These are phyloP conservation scores for Aethionema arabicum DNA, from an alignment of 345 rosid genomes.

Conservation along the genomic window DNA sequence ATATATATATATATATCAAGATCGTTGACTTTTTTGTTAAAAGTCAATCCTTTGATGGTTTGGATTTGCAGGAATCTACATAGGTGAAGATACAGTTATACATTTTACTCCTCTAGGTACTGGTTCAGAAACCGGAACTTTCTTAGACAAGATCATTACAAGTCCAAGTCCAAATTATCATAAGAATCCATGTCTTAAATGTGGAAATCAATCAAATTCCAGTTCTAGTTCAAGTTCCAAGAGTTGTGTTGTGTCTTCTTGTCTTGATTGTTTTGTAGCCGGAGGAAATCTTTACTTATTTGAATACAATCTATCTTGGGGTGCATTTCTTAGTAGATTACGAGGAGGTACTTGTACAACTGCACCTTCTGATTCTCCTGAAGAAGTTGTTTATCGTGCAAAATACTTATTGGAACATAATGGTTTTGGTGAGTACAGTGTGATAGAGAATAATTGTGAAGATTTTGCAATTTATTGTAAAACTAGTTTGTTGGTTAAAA, in stretches of 20 bases:
- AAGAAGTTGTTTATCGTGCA: slow-evolving; percentile 59
- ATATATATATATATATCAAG: too few species aligned
- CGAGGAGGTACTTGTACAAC: slow-evolving; percentile 83
- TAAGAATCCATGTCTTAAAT: slow-evolving; percentile 47
- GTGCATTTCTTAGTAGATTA: slow-evolving; percentile 55
- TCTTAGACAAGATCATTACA: slow-evolving; percentile 54
- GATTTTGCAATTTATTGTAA: slow-evolving; percentile 85
- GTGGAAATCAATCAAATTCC: slow-evolving; percentile 49
- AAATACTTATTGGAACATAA: slow-evolving; percentile 41
- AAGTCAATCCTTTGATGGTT: too few species aligned
- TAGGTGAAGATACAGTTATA: slow-evolving; percentile 70
- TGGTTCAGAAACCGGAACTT: slow-evolving; percentile 69
- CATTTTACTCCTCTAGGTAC: slow-evolving; percentile 77
- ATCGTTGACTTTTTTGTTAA: too few species aligned
- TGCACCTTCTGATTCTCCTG: slow-evolving; percentile 57
- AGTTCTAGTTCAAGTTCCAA: neutral
- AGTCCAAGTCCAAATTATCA: slow-evolving; percentile 48
- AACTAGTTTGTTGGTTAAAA: slow-evolving; percentile 54
- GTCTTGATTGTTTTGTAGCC: slow-evolving; percentile 66
- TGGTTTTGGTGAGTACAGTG: slow-evolving; percentile 67
- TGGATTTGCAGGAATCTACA: slow-evolving; percentile 50
- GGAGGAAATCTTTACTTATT: slow-evolving; percentile 66
- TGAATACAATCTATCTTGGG: slow-evolving; percentile 50
- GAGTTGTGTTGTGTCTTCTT: slow-evolving; percentile 68
- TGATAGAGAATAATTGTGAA: slow-evolving; percentile 75